Evolutionary conservation across 2,329 filamentous ascomycete species (phyloP).

Genomic region (Geoglossum cookeanum): DNA sequence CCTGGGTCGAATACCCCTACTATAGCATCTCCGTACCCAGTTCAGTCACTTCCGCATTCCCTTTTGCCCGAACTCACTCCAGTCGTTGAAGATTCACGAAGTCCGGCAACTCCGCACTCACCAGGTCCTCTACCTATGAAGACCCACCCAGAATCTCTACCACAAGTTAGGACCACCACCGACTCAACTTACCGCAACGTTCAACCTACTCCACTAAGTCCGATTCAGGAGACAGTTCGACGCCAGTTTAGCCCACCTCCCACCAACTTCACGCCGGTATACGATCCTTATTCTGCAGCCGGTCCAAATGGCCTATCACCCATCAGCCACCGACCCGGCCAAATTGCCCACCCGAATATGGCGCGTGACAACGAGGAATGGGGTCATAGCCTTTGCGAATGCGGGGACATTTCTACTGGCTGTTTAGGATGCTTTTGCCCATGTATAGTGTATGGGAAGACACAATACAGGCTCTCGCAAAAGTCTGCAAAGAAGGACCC

Average conservation of each 20-base stretch:
- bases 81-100: neutral
- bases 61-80: neutral
- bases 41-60: neutral
- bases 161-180: neutral
- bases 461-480: constrained; percentile 23
- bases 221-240: neutral
- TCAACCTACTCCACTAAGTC: neutral
- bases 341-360: constrained; percentile 25
- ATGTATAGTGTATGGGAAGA: constrained; percentile 25
- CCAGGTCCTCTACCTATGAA: neutral
- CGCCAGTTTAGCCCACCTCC: neutral
- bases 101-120: neutral
- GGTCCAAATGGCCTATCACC: constrained; percentile 22
- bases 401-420: constrained; percentile 19
- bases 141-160: neutral
- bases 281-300: constrained; percentile 16
- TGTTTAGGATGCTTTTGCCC: constrained; percentile 23
- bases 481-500: constrained; percentile 21
- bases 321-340: constrained; percentile 19
- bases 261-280: neutral
- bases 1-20: neutral
- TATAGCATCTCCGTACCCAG: neutral
- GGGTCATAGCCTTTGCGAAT: constrained; percentile 18
- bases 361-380: constrained; percentile 14
- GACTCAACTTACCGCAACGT: neutral